Evolutionary conservation across 2,329 filamentous ascomycete genomes (phyloP).

Genomic region (Lizonia empirigonia): DNA sequence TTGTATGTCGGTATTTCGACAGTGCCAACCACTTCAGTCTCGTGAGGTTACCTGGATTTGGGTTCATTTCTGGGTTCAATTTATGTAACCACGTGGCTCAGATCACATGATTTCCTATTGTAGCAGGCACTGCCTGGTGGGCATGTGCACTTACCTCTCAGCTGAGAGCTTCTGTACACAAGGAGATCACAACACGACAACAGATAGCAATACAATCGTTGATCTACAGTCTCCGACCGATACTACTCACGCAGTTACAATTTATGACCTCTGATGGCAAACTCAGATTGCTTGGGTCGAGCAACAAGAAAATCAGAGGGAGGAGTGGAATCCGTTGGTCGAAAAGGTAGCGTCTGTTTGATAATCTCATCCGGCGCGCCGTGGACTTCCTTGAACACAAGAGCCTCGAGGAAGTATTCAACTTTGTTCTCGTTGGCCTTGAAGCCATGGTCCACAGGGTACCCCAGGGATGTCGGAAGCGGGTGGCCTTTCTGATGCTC

Average conservation of each 20-base stretch:
- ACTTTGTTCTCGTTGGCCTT: not conserved
- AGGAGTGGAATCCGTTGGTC: not conserved
- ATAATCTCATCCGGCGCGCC: not conserved
- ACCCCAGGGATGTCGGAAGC: not conserved
- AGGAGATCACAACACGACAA: too few species aligned
- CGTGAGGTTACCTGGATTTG: not conserved
- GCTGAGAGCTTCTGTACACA: too few species aligned
- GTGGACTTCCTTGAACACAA: not conserved
- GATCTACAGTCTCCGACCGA: too few species aligned
- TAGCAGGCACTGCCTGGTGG: too few species aligned
- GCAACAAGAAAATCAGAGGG: not conserved
- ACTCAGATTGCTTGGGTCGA: not conserved
- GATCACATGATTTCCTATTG: too few species aligned
- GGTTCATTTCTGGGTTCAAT: not conserved
- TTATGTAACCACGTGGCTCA: too few species aligned
- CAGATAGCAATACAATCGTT: too few species aligned
- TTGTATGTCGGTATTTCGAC: not conserved
- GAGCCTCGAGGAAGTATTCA: not conserved
- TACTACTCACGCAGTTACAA: too few species aligned
- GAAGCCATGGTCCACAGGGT: not conserved
- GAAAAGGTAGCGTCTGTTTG: not conserved
- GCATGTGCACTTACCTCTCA: too few species aligned
- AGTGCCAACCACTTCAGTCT: slow-evolving; percentile 1
- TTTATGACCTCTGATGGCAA: not conserved
- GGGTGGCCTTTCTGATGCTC: slow-evolving; percentile 2